phyloP scores from a whole-genome alignment of 768 basidiomycete species.

The Termitomyces heimii region DNA sequence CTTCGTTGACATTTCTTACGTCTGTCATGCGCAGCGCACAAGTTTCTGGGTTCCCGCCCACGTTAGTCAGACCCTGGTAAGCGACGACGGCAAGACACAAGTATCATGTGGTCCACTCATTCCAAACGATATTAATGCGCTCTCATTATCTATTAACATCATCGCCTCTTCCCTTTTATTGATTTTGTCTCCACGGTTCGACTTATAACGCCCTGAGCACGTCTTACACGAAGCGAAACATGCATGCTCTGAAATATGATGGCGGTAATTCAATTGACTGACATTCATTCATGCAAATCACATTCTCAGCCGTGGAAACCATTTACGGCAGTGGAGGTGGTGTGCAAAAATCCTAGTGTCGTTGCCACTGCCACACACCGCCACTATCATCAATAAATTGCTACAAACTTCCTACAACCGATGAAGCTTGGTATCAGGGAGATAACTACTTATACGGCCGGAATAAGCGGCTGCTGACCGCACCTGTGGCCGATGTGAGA shows the following conservation, averaged over 20 bases:
- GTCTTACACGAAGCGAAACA: not conserved
- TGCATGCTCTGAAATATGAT: not conserved
- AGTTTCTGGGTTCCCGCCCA: not conserved
- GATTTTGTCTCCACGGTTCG: not conserved
- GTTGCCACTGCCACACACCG: not conserved
- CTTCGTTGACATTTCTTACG: not conserved
- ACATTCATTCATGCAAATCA: not conserved
- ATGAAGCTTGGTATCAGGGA: not conserved
- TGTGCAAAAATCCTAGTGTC: not conserved
- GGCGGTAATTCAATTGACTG: not conserved
- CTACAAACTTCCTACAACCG: not conserved
- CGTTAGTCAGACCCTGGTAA: not conserved
- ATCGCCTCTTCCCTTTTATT: not conserved
- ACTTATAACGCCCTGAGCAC: not conserved
- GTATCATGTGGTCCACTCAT: not conserved
- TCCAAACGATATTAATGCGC: not conserved
- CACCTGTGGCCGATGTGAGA: not conserved
- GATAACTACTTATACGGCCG: not conserved
- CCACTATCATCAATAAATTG: not conserved
- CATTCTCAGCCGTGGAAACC: not conserved
- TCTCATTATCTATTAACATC: not conserved
- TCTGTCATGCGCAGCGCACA: not conserved
- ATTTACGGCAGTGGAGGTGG: not conserved
- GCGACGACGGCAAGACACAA: not conserved
- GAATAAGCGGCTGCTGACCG: not conserved